phyloP scores from a whole-genome alignment of 2,329 filamentous ascomycete genomes.

The Dactylella cylindrospora region DNA sequence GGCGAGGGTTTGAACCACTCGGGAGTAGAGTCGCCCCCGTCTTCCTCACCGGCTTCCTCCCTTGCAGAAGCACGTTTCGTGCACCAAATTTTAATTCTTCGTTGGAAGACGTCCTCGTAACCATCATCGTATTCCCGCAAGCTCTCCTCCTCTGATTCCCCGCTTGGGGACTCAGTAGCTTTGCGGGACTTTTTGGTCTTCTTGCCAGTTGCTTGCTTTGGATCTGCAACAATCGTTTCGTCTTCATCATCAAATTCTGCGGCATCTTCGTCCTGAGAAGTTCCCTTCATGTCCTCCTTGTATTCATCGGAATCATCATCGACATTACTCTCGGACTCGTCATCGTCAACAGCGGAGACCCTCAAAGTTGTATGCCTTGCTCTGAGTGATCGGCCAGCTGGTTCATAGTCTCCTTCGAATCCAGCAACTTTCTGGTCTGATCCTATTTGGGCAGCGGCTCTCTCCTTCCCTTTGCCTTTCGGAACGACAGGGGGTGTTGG shows the following conservation, averaged over 20 bases:
- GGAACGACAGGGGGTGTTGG: slow-evolving; percentile 2
- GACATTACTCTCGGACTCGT: slow-evolving; percentile 49
- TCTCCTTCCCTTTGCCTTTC: too few species aligned
- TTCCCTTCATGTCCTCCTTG: slow-evolving; percentile 51
- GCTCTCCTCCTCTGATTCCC: slow-evolving; percentile 59
- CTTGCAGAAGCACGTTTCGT: slow-evolving; percentile 55
- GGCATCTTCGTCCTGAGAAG: slow-evolving; percentile 50
- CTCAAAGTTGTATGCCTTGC: slow-evolving; percentile 50
- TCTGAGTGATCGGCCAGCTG: slow-evolving; percentile 56
- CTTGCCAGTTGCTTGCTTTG: slow-evolving; percentile 14
- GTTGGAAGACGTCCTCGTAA: slow-evolving; percentile 77
- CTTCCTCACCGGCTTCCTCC: slow-evolving; percentile 51
- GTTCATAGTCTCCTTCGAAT: slow-evolving; percentile 50
- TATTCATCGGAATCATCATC: slow-evolving; percentile 50
- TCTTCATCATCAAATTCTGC: slow-evolving; percentile 44
- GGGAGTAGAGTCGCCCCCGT: slow-evolving; percentile 56
- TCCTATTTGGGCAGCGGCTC: not conserved
- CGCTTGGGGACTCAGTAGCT: slow-evolving; percentile 56
- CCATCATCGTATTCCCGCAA: slow-evolving; percentile 78
- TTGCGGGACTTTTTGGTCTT: slow-evolving; percentile 52
- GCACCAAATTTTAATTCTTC: slow-evolving; percentile 74
- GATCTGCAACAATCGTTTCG: not conserved
- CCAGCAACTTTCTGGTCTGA: slow-evolving; percentile 61
- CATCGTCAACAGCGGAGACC: slow-evolving; percentile 50
- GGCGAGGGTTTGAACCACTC: slow-evolving; percentile 90